These are phyloP conservation scores for Macrocybe gigantea DNA, from an alignment of 768 basidiomycete genomes.

Conservation along the genomic window DNA sequence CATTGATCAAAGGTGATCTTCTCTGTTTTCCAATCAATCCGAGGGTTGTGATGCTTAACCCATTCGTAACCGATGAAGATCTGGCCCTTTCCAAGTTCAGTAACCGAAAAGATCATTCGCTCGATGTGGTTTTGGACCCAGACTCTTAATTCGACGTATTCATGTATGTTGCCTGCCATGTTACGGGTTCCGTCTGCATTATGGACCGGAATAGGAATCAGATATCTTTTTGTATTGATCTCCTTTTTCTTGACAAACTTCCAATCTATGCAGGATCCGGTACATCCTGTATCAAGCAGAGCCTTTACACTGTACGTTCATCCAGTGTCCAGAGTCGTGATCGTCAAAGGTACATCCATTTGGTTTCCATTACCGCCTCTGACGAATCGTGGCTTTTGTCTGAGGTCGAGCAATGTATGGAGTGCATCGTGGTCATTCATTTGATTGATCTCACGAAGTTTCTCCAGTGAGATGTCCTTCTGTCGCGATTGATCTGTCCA, in stretches of 20 bases:
- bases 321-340: background rate
- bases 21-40: conserved; percentile 10
- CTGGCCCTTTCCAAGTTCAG: conserved; percentile 11
- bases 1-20: conserved; percentile 9
- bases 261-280: background rate
- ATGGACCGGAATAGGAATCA: conserved; percentile 10
- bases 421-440: background rate
- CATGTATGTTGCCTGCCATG: conserved; percentile 10
- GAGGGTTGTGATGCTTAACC: conserved; percentile 15
- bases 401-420: background rate
- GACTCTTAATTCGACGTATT: conserved; percentile 14
- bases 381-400: background rate
- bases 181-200: conserved; percentile 17
- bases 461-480: no score
- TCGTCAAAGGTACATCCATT: background rate
- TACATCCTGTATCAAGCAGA: background rate
- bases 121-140: conserved; percentile 14
- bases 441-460: background rate
- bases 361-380: background rate
- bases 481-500: no score
- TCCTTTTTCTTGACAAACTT: background rate
- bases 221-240: background rate
- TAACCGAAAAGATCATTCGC: conserved; percentile 11
- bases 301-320: background rate
- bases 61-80: conserved; percentile 13